A percentile compares a stretch with the other conserved stretches of the same genome.
Evolutionary conservation across 2,329 filamentous ascomycete genomes (phyloP).

Genomic region (Ceratocystis albifundus): DNA sequence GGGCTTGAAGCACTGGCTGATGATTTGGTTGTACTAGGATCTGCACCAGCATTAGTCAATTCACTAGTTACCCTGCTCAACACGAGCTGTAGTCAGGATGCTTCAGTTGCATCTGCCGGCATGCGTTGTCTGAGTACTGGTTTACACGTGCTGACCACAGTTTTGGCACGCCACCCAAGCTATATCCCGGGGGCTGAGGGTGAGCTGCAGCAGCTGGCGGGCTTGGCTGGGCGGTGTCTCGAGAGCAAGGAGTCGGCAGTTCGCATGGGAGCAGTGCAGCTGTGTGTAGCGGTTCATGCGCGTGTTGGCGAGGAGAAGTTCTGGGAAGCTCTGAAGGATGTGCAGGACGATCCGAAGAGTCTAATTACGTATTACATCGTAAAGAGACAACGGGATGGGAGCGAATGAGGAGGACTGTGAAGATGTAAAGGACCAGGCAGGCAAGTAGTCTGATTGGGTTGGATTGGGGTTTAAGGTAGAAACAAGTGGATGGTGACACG

Average conservation of each 20-base stretch:
- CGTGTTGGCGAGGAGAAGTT: conserved; percentile 50
- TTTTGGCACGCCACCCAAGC: conserved; percentile 39
- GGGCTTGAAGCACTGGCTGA: conserved; percentile 63
- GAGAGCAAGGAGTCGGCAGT: conserved; percentile 51
- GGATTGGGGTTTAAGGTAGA: neutral
- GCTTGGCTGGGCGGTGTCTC: conserved; percentile 44
- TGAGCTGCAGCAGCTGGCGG: conserved; percentile 42
- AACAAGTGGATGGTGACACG: neutral
- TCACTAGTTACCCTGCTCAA: conserved; percentile 42
- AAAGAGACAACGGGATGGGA: conserved; percentile 48
- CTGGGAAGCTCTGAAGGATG: conserved; percentile 53
- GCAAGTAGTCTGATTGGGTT: neutral
- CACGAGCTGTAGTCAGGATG: conserved; percentile 30
- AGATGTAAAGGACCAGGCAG: neutral
- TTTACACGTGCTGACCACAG: conserved; percentile 48
- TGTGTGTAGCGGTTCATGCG: conserved; percentile 62
- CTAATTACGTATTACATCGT: conserved; percentile 73
- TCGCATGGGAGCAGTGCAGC: conserved; percentile 63
- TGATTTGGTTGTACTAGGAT: conserved; percentile 56
- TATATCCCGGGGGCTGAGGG: conserved; percentile 39
- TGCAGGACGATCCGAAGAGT: conserved; percentile 62
- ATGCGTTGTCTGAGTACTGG: conserved; percentile 50
- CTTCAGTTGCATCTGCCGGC: conserved; percentile 32
- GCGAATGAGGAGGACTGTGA: neutral
- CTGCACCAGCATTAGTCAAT: conserved; percentile 48